Evolutionary conservation across 164 flowering plant species (phyloP).

Genomic region (Magnolia changhungtana): DNA sequence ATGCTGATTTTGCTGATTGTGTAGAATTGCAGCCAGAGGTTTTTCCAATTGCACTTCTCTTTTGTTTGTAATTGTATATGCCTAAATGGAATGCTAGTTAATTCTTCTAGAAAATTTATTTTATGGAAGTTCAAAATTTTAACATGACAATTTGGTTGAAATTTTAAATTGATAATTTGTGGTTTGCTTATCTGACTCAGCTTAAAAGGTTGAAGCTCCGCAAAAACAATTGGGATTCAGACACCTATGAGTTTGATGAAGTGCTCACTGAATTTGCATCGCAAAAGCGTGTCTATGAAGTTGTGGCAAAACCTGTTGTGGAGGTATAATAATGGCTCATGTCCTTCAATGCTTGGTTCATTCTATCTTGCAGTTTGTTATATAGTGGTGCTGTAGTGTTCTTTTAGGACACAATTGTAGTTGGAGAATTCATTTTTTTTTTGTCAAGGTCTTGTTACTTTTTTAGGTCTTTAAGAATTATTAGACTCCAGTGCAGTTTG

Average conservation of each 20-base stretch:
- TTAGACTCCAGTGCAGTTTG: not conserved
- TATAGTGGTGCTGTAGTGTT: not conserved
- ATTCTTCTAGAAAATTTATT: not conserved
- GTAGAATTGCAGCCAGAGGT: constrained; percentile 99
- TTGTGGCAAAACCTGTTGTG: constrained; percentile 97
- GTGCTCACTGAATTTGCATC: constrained; percentile 95
- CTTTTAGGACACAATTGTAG: not conserved
- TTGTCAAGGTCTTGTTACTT: not conserved
- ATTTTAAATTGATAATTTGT: not conserved
- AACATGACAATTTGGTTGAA: not conserved
- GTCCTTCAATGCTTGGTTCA: not conserved
- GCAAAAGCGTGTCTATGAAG: constrained; percentile 97
- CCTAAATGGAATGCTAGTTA: not conserved
- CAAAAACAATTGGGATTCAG: constrained; percentile 94
- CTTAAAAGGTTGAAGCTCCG: constrained; percentile 90
- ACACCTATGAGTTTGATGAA: constrained; percentile 95
- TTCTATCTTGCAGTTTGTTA: not conserved
- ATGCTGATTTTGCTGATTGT: constrained; percentile 99
- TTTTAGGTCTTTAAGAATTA: not conserved
- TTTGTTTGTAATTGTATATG: not conserved
- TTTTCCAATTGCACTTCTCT: constrained; percentile 16
- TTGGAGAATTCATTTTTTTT: not conserved
- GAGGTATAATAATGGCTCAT: constrained; percentile 48
- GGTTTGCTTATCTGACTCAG: constrained; percentile 35
- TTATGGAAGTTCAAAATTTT: not conserved